Conservation (phyloP, 139 green algal species). For the Limnomonas spitsbergensis region DNA sequence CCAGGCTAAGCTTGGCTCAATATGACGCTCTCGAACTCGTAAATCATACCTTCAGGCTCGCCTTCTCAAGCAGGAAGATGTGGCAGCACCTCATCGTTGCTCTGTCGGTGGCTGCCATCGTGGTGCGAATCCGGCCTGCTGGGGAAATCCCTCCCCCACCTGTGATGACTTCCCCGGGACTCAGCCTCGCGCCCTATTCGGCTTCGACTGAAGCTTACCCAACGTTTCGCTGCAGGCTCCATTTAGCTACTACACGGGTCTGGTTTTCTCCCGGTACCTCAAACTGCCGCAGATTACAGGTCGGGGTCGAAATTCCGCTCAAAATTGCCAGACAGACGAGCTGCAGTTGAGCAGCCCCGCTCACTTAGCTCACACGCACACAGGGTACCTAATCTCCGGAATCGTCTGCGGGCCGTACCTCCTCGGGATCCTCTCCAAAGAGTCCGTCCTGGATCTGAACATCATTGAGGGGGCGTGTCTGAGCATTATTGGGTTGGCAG, state of each 20-base stretch:
- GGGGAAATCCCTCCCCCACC: neutral
- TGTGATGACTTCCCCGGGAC: neutral
- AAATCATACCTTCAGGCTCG: too few species aligned
- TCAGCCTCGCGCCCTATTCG: neutral
- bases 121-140: neutral
- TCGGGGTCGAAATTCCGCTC: constrained; percentile 25
- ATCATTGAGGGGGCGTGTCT: constrained; percentile 61
- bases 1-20: too few species aligned
- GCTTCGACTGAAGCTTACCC: neutral
- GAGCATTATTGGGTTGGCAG: constrained; percentile 71
- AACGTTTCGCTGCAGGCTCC: constrained; percentile 21
- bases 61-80: constrained; percentile 8
- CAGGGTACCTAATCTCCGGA: constrained; percentile 72
- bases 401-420: constrained; percentile 62
- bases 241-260: constrained; percentile 51
- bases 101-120: constrained; percentile 4
- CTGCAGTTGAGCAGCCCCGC: neutral
- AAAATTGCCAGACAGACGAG: neutral
- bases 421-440: constrained; percentile 52
- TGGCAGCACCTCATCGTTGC: constrained; percentile 9
- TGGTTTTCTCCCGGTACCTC: constrained; percentile 16
- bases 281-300: constrained; percentile 69
- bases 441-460: constrained; percentile 49
- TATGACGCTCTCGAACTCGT: too few species aligned
- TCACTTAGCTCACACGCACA: constrained; percentile 20